A percentile compares a stretch with the other conserved stretches of the same genome.
phyloP scores from a whole-genome alignment of 306 rosid species.

The Acacia acuminata region DNA sequence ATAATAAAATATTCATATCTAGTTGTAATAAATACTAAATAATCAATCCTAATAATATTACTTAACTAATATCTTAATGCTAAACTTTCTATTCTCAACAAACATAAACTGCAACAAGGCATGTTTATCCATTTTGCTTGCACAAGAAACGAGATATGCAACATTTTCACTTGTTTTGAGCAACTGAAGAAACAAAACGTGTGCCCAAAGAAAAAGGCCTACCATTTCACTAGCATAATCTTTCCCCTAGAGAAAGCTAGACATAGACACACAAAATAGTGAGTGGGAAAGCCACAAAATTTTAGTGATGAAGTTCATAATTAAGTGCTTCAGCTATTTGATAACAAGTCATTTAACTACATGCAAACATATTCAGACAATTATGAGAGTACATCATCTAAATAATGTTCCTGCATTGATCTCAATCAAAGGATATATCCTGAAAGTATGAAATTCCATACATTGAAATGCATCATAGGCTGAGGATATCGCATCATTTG shows the following conservation, averaged over 20 bases:
- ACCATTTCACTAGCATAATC: neutral
- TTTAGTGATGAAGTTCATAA: neutral
- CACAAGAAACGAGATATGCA: neutral
- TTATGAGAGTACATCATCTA: slow-evolving; percentile 16
- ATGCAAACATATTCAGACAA: slow-evolving; percentile 6
- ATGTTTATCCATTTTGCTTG: neutral
- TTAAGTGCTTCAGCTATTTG: slow-evolving; percentile 8
- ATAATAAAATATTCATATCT: too few species aligned
- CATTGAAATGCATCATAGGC: slow-evolving; percentile 73
- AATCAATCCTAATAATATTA: too few species aligned
- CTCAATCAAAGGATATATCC: slow-evolving; percentile 23
- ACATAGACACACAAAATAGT: neutral
- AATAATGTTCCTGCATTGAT: slow-evolving; percentile 4
- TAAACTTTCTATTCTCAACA: neutral
- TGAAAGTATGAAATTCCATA: slow-evolving; percentile 42
- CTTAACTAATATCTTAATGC: too few species aligned
- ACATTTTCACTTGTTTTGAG: neutral
- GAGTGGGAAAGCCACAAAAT: neutral
- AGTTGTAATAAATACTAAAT: too few species aligned
- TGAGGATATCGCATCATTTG: slow-evolving; percentile 91
- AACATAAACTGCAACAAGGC: neutral
- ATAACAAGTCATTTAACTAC: neutral
- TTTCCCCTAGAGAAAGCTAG: neutral
- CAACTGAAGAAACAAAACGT: neutral
- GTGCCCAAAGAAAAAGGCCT: neutral